These are phyloP conservation scores for Byssochlamys sp. DNA, from an alignment of 2,329 filamentous ascomycete species.

Conservation along the genomic window DNA sequence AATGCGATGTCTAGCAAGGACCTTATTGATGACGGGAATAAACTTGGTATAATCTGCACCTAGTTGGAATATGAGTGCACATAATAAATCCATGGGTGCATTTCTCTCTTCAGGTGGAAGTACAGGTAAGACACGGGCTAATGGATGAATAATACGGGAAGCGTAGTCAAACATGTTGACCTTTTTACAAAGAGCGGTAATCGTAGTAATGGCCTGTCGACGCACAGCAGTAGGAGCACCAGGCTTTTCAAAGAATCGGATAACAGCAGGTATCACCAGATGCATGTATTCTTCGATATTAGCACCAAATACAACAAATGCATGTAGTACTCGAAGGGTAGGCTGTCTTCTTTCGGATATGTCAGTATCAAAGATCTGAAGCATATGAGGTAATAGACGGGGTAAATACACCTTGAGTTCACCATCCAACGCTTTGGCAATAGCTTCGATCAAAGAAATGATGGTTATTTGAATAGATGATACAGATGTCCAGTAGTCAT, in stretches of 20 bases:
- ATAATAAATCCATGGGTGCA: constrained; percentile 87
- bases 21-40: constrained; percentile 83
- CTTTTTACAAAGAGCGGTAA: constrained; percentile 85
- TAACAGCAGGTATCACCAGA: constrained; percentile 88
- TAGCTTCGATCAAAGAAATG: constrained; percentile 80
- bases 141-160: constrained; percentile 87
- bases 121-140: constrained; percentile 67
- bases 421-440: constrained; percentile 83
- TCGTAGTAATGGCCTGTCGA: constrained; percentile 83
- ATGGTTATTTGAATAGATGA: constrained; percentile 81
- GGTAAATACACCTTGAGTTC: constrained; percentile 97
- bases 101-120: constrained; percentile 63
- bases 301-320: constrained; percentile 88
- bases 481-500: constrained; percentile 80
- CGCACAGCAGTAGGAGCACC: constrained; percentile 69
- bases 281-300: constrained; percentile 99
- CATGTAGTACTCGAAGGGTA: constrained; percentile 83
- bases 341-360: constrained; percentile 62
- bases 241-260: constrained; percentile 83
- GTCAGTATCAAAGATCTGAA: constrained; percentile 84
- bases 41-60: constrained; percentile 93
- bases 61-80: constrained; percentile 87
- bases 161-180: constrained; percentile 97
- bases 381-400: constrained; percentile 79
- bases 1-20: constrained; percentile 66